Evolutionary conservation across 208 protist genomes (phyloP).

Genomic region (Trypanosoma platydactyli): DNA sequence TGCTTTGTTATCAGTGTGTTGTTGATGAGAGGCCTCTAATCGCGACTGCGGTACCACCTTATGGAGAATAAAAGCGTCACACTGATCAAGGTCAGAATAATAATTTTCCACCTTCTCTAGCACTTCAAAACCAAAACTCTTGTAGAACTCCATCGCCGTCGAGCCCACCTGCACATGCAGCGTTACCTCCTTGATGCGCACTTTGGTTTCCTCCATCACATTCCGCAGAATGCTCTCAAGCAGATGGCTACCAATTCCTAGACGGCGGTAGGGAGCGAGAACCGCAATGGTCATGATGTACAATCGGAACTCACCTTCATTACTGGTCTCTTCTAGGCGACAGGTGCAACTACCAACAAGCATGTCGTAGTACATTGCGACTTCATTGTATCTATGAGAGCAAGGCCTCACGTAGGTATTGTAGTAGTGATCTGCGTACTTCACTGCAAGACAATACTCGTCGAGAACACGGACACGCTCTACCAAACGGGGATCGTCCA

Average conservation of each 20-base stretch:
- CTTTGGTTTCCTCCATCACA: conserved; percentile 53
- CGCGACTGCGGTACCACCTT: conserved; percentile 59
- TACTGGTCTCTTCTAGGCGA: conserved; percentile 68
- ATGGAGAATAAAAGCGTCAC: conserved; percentile 67
- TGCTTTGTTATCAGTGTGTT: too few relatives aligned
- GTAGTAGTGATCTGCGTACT: conserved; percentile 88
- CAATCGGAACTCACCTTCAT: conserved; percentile 50
- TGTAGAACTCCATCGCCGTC: conserved; percentile 84
- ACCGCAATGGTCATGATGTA: conserved; percentile 95
- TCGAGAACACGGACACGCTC: conserved; percentile 85
- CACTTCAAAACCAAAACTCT: conserved; percentile 70
- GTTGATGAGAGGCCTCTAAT: conserved; percentile 25
- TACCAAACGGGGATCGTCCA: conserved; percentile 65
- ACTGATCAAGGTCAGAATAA: conserved; percentile 71
- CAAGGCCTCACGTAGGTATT: conserved; percentile 59
- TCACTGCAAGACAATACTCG: conserved; percentile 71
- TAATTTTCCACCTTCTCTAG: conserved; percentile 69
- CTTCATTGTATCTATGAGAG: conserved; percentile 67
- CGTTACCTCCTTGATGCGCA: conserved; percentile 51
- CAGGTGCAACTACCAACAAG: conserved; percentile 91
- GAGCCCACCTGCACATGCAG: conserved; percentile 89
- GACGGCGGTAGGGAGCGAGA: conserved; percentile 87
- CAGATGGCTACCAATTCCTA: conserved; percentile 82
- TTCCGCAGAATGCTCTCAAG: conserved; percentile 57
- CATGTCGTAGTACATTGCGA: conserved; percentile 89